phyloP scores from a whole-genome alignment of 75 land plant genomes.

The Pseudotsuga menziesii region DNA sequence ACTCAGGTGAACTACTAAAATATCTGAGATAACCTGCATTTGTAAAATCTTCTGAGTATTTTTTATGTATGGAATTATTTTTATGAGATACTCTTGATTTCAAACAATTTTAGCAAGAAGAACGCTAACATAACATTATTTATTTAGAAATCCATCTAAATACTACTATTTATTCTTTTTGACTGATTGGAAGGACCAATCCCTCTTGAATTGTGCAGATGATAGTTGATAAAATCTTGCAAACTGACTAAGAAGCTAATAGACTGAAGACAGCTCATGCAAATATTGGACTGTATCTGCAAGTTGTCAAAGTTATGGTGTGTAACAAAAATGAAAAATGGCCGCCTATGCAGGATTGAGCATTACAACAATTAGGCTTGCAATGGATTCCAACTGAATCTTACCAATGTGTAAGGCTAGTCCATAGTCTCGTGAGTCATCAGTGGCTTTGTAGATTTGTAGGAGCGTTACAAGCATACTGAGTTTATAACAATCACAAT shows the following conservation, averaged over 20 bases:
- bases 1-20: not conserved
- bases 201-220: not conserved
- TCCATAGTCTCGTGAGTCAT: too few species aligned
- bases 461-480: too few species aligned
- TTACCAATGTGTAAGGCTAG: too few species aligned
- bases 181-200: too few species aligned
- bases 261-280: not conserved
- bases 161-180: not conserved
- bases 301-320: not conserved
- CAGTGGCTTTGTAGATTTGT: too few species aligned
- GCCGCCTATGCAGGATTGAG: not conserved
- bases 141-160: not conserved
- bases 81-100: not conserved
- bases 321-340: not conserved
- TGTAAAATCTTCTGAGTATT: not conserved
- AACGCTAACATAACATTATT: not conserved
- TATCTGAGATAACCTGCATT: not conserved
- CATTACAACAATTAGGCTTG: not conserved
- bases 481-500: too few species aligned
- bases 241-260: not conserved
- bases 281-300: not conserved
- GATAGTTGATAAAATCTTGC: not conserved
- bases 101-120: not conserved
- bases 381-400: too few species aligned
- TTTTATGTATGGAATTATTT: not conserved